These are phyloP conservation scores for Oleoguttula mirabilis DNA, from an alignment of 495 filamentous ascomycete species.

Conservation along the genomic window DNA sequence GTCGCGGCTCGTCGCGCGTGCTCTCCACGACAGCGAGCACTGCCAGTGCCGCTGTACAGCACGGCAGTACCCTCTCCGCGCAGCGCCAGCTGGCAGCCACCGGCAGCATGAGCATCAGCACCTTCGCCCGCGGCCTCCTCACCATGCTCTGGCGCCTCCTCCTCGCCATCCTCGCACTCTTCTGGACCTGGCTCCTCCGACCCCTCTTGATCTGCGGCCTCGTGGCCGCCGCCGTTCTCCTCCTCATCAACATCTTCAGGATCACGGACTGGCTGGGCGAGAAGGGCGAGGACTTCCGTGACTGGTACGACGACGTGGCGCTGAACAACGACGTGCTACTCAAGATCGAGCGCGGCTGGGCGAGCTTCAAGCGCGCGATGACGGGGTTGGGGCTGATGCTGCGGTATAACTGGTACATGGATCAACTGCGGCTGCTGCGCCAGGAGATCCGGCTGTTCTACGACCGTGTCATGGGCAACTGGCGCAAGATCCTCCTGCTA, in stretches of 20 bases:
- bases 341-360: not conserved
- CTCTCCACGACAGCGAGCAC: too few species aligned
- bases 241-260: not conserved
- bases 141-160: not conserved
- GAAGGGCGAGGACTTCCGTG: not conserved
- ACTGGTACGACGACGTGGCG: constrained; percentile 5
- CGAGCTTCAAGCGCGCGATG: not conserved
- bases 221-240: not conserved
- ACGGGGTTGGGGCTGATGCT: not conserved
- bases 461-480: not conserved
- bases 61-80: too few species aligned
- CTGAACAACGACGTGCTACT: constrained; percentile 1
- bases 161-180: not conserved
- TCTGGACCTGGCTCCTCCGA: not conserved
- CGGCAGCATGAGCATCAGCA: not conserved
- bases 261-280: not conserved
- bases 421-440: not conserved
- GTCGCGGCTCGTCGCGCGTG: not conserved
- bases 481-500: not conserved
- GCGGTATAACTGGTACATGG: constrained; percentile 2
- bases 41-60: too few species aligned
- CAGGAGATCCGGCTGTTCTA: not conserved
- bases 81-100: not conserved
- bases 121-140: not conserved
- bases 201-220: not conserved